Evolutionary conservation across 306 rosid species (phyloP).

Genomic region (peach (Prunus persica)): Prunus_persica_NCBIv2 NC_034013.1:11416501-11417000

Average conservation of each 20-base stretch:
- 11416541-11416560: neutral
- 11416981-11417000: no score
- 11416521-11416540: neutral
- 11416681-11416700: neutral
- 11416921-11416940: no score
- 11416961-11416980: no score
- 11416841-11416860: neutral
- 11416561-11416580: slow-evolving; percentile 7
- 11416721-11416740: neutral
- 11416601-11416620: no score
- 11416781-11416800: neutral
- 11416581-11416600: neutral
- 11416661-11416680: neutral
- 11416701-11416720: slow-evolving; percentile 1
- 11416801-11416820: neutral
- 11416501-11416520: neutral
- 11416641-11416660: slow-evolving; percentile 11
- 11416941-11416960: no score
- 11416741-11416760: neutral
- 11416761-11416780: neutral
- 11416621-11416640: no score
- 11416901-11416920: no score
- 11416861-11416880: neutral
- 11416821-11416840: neutral
- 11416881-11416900: neutral